Conservation (phyloP, 225 moss, liverwort and hornwort genomes). For the Climacium dendroides region DNA sequence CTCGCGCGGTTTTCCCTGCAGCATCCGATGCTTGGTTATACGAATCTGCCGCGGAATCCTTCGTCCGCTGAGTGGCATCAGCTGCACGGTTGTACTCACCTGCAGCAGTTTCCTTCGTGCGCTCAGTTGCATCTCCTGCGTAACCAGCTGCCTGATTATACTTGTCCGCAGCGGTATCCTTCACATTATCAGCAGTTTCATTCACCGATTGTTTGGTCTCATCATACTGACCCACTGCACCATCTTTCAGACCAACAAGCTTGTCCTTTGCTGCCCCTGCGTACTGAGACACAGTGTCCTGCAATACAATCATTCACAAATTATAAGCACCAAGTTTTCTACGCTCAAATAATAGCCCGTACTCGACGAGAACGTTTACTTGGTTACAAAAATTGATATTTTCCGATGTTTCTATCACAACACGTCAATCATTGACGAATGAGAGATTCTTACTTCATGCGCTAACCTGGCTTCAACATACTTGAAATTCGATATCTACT, state of each 20-base stretch:
- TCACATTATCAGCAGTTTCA: conserved; percentile 8
- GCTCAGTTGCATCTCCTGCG: neutral
- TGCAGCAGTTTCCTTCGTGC: conserved; percentile 1
- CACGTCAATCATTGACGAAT: neutral
- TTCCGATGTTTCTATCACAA: too few species aligned
- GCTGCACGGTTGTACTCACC: conserved; percentile 7
- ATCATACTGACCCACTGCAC: neutral
- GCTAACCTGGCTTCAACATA: neutral
- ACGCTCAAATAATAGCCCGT: neutral
- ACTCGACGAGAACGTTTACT: neutral
- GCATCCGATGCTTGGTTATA: neutral
- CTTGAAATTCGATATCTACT: neutral
- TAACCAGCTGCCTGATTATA: conserved; percentile 10
- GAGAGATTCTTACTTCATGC: neutral
- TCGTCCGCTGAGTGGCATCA: neutral
- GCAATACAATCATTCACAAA: neutral
- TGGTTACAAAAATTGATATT: too few species aligned
- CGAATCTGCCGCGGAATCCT: neutral
- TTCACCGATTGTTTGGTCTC: conserved; percentile 15
- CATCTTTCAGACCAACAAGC: conserved; percentile 12
- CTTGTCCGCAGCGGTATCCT: neutral
- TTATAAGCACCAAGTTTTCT: neutral
- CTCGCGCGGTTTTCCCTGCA: neutral
- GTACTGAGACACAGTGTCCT: conserved; percentile 27
- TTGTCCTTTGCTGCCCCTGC: conserved; percentile 18